Percentiles rank a stretch among this genome's conserved stretches.
Conservation (phyloP, 164 flowering plant genomes). For the Saururus chinensis region DNA sequence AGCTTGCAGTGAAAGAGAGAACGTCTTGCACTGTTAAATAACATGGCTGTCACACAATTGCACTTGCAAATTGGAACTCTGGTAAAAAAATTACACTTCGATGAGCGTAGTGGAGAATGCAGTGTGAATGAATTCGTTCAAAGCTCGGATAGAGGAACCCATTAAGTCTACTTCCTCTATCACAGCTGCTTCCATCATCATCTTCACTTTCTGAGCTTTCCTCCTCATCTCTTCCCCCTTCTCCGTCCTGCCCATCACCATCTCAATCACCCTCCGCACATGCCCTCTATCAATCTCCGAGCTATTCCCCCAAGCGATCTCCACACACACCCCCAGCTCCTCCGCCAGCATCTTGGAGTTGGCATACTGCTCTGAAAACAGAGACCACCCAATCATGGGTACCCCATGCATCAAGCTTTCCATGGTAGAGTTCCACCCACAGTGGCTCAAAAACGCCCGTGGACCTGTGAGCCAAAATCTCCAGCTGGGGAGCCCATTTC, state of each 20-base stretch:
- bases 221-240: constrained; percentile 7
- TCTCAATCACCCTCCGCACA: constrained; percentile 1
- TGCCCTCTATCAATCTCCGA: background rate
- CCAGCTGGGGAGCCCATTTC: constrained; percentile 20
- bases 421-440: constrained; percentile 14
- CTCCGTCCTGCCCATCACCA: constrained; percentile 6
- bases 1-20: no score
- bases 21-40: no score
- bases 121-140: constrained; percentile 6
- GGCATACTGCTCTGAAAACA: constrained; percentile 10
- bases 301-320: constrained; percentile 10
- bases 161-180: background rate
- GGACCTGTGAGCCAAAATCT: constrained; percentile 8
- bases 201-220: background rate
- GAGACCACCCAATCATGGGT: constrained; percentile 16
- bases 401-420: constrained; percentile 16
- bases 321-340: constrained; percentile 14
- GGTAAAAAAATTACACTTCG: no score
- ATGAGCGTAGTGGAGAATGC: background rate
- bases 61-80: no score
- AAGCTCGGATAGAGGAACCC: constrained; percentile 3
- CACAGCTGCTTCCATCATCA: constrained; percentile 1
- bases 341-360: constrained; percentile 11
- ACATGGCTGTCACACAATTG: no score
- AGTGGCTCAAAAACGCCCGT: constrained; percentile 14